A percentile compares a stretch with the other conserved stretches of the same genome.
Conservation (phyloP, 441 rosid species). For the Eugenia klotzschiana region DNA sequence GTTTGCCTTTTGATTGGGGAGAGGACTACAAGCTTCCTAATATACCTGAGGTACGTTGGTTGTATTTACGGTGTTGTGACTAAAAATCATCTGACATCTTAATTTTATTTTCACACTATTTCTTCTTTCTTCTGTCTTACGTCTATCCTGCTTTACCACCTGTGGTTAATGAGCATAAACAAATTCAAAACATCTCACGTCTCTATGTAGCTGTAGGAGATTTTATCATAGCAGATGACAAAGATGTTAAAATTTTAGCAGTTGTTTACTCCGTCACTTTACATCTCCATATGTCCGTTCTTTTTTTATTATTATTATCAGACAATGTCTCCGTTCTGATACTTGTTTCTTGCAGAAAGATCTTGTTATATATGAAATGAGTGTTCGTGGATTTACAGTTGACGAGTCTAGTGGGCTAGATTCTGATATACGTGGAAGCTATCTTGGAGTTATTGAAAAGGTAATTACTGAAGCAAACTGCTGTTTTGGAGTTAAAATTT, state of each 20-base stretch:
- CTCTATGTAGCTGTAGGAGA: neutral
- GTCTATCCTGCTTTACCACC: neutral
- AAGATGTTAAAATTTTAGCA: neutral
- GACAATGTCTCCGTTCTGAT: neutral
- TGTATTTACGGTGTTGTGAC: neutral
- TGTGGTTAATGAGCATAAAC: neutral
- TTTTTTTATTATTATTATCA: no score
- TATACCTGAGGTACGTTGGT: slow-evolving; percentile 56
- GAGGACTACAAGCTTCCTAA: slow-evolving; percentile 51
- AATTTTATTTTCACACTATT: neutral
- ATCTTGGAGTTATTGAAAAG: slow-evolving; percentile 78
- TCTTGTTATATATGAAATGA: slow-evolving; percentile 90
- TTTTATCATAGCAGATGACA: neutral
- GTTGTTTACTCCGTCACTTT: neutral
- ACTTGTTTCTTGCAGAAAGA: slow-evolving; percentile 49
- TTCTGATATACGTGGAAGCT: slow-evolving; percentile 55
- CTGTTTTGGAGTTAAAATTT: neutral
- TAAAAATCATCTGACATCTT: neutral
- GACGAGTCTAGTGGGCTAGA: slow-evolving; percentile 78
- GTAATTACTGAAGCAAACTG: slow-evolving; percentile 19
- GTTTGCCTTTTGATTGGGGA: slow-evolving; percentile 79
- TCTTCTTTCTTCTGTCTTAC: neutral
- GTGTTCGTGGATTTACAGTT: slow-evolving; percentile 85
- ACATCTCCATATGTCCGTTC: neutral
- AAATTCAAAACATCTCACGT: neutral